phyloP scores from a whole-genome alignment of 2,329 filamentous ascomycete species.

The Truncatella angustata region DNA sequence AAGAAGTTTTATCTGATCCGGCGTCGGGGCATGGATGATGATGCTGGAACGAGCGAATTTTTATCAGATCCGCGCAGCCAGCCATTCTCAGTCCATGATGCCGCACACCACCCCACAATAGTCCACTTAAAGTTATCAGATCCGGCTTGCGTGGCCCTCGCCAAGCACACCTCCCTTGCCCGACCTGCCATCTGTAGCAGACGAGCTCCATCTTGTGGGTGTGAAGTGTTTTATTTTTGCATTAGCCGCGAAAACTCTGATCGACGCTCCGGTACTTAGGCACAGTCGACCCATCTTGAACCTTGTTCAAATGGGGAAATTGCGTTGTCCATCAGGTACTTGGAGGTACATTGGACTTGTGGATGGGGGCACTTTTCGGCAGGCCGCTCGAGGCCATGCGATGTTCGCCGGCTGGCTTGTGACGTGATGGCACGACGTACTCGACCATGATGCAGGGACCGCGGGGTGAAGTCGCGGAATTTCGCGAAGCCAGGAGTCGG shows the following conservation, averaged over 20 bases:
- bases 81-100: neutral
- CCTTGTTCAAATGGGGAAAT: conserved; percentile 15
- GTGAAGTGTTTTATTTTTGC: conserved; percentile 1
- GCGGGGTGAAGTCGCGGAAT: conserved; percentile 1
- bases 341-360: conserved; percentile 12
- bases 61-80: conserved; percentile 13
- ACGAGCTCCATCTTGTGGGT: conserved; percentile 1
- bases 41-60: conserved; percentile 8
- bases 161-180: conserved; percentile 19
- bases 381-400: neutral
- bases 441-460: conserved; percentile 7
- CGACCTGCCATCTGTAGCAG: conserved; percentile 8
- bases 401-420: neutral
- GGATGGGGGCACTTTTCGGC: neutral
- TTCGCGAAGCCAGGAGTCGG: neutral
- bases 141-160: conserved; percentile 26
- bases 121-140: conserved; percentile 36
- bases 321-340: conserved; percentile 13
- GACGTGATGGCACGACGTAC: neutral
- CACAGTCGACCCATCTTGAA: neutral
- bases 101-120: neutral
- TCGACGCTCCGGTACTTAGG: neutral
- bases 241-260: conserved; percentile 24
- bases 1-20: conserved; percentile 14
- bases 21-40: neutral